Evolutionary conservation across 2,329 filamentous ascomycete genomes (phyloP).

Genomic region (Lasiodiplodia hormozganensis): DNA sequence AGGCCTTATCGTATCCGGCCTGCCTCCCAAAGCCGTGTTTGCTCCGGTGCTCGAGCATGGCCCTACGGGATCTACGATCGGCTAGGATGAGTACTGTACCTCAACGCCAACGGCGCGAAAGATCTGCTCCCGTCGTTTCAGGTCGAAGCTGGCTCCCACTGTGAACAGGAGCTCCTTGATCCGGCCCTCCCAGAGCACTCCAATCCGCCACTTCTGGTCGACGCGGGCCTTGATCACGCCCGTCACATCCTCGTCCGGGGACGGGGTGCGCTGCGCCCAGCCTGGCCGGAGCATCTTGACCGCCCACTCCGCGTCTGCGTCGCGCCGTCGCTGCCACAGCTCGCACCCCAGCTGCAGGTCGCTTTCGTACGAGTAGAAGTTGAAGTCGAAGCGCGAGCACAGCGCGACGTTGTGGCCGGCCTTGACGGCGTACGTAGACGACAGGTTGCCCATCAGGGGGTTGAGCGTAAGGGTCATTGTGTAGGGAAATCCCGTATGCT

Average conservation of each 20-base stretch:
- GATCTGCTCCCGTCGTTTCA: constrained; percentile 76
- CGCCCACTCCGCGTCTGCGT: constrained; percentile 23
- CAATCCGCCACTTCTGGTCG: constrained; percentile 86
- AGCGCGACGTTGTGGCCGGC: constrained; percentile 83
- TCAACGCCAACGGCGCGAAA: constrained; percentile 79
- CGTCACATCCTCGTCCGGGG: constrained; percentile 70
- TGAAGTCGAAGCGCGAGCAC: constrained; percentile 93
- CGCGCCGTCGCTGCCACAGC: constrained; percentile 73
- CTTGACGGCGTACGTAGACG: constrained; percentile 88
- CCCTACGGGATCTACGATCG: constrained; percentile 35
- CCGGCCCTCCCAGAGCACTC: constrained; percentile 89
- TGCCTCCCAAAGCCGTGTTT: constrained; percentile 29
- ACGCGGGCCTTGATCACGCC: constrained; percentile 90
- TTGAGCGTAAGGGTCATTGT: constrained; percentile 94
- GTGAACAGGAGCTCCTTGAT: constrained; percentile 93
- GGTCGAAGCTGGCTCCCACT: constrained; percentile 83
- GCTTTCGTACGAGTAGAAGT: constrained; percentile 97
- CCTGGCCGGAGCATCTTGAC: constrained; percentile 18
- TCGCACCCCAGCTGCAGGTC: constrained; percentile 91
- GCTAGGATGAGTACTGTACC: constrained; percentile 81
- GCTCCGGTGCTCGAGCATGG: constrained; percentile 29
- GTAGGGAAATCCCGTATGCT: constrained; percentile 83
- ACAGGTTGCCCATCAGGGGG: constrained; percentile 91
- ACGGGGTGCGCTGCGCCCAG: constrained; percentile 49
- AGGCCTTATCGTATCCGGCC: constrained; percentile 27